A percentile compares a stretch with the other conserved stretches of the same genome.
Conservation (phyloP, 2,329 filamentous ascomycete species). For the Drechslera avenae region DNA sequence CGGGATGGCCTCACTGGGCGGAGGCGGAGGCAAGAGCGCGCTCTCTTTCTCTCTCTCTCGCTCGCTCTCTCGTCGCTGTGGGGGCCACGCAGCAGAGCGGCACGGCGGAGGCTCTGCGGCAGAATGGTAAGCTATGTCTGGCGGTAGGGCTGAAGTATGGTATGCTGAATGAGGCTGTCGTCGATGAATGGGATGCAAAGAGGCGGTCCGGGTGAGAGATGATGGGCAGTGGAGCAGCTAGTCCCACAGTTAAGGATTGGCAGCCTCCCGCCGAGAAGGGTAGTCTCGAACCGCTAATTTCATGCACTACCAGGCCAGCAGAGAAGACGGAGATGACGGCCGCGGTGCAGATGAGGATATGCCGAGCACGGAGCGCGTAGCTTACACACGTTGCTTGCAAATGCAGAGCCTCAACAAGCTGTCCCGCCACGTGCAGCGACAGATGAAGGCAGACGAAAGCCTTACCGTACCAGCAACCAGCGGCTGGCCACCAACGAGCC, state of each 20-base stretch:
- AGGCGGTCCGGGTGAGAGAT: constrained; percentile 25
- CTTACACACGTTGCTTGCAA: not conserved
- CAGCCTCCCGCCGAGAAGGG: constrained; percentile 12
- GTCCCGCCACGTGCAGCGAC: not conserved
- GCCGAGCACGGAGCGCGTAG: not conserved
- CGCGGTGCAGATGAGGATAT: not conserved
- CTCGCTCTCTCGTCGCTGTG: constrained; percentile 3
- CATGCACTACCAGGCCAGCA: constrained; percentile 11
- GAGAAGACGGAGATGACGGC: constrained; percentile 1
- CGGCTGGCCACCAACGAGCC: too few species aligned
- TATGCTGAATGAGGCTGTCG: constrained; percentile 39
- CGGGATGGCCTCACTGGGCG: constrained; percentile 18
- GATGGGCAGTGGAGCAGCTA: constrained; percentile 26
- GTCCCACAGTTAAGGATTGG: constrained; percentile 7
- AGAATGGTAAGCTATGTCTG: constrained; percentile 1
- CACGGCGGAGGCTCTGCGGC: not conserved
- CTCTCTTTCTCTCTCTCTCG: constrained; percentile 2
- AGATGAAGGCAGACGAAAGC: not conserved
- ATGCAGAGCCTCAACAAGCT: not conserved
- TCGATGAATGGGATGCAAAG: constrained; percentile 30
- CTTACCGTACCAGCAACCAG: too few species aligned
- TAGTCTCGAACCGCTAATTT: constrained; percentile 22
- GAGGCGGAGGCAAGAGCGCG: constrained; percentile 16
- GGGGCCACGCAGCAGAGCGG: constrained; percentile 21
- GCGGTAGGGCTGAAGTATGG: constrained; percentile 20